phyloP scores from a whole-genome alignment of 2,329 filamentous ascomycete species.

The Aspergillus sclerotialis region DNA sequence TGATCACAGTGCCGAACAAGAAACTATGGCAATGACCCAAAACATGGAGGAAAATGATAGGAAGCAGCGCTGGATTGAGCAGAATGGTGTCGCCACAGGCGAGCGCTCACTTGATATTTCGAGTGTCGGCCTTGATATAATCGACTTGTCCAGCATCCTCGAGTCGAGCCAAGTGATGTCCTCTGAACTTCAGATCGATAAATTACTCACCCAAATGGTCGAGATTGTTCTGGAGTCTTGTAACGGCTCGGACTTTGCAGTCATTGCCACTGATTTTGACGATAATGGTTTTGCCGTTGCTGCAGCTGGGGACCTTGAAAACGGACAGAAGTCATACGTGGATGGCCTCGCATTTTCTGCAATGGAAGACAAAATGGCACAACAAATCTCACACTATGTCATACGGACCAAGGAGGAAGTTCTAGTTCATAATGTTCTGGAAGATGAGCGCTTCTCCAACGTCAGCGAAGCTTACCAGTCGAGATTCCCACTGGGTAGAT shows the following conservation, averaged over 20 bases:
- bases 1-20: constrained; percentile 22
- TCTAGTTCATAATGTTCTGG: constrained; percentile 56
- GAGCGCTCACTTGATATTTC: constrained; percentile 36
- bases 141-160: constrained; percentile 57
- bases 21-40: constrained; percentile 21
- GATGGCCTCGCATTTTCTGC: constrained; percentile 51
- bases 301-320: constrained; percentile 53
- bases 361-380: constrained; percentile 52
- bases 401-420: constrained; percentile 58
- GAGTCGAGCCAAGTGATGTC: constrained; percentile 60
- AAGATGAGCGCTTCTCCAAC: constrained; percentile 60
- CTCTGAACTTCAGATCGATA: constrained; percentile 58
- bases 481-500: constrained; percentile 50
- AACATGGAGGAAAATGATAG: constrained; percentile 33
- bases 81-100: constrained; percentile 30
- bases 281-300: constrained; percentile 54
- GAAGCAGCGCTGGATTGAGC: constrained; percentile 37
- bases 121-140: constrained; percentile 45
- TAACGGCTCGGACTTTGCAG: constrained; percentile 52
- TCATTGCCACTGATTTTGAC: constrained; percentile 55
- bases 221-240: constrained; percentile 59
- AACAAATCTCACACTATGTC: constrained; percentile 56
- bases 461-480: constrained; percentile 51
- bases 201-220: constrained; percentile 56
- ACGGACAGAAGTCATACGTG: constrained; percentile 46